These are phyloP conservation scores for Suhomyces sp. DNA, from an alignment of 805 yeast genomes.

Conservation along the genomic window DNA sequence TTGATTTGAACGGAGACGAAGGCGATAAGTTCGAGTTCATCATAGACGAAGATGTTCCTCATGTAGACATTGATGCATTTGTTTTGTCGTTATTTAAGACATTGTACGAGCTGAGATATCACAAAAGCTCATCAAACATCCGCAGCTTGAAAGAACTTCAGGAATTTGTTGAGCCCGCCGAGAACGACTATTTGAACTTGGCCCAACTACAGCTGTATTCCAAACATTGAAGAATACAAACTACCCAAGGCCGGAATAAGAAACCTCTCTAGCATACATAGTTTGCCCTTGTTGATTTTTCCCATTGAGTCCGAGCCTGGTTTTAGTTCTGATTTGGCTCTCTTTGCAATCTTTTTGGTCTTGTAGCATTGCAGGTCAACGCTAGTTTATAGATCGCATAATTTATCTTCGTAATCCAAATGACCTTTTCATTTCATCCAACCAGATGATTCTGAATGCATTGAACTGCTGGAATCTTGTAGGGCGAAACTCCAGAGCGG, in stretches of 20 bases:
- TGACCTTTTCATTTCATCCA: conserved; percentile 56
- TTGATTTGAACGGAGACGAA: conserved; percentile 76
- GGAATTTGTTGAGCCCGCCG: conserved; percentile 41
- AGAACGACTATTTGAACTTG: conserved; percentile 4
- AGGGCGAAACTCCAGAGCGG: conserved; percentile 41
- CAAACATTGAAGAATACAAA: neutral
- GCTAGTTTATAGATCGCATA: neutral
- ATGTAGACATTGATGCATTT: conserved; percentile 59
- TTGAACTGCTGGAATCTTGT: conserved; percentile 53
- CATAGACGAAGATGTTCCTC: conserved; percentile 57
- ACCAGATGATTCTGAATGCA: conserved; percentile 58
- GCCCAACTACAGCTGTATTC: neutral
- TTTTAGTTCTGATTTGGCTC: neutral
- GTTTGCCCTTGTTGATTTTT: neutral
- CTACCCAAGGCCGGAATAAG: neutral
- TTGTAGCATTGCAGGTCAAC: neutral
- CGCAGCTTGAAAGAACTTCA: conserved; percentile 45
- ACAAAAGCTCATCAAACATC: neutral
- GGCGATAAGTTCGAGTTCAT: conserved; percentile 84
- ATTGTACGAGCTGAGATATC: conserved; percentile 72
- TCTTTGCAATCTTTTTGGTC: neutral
- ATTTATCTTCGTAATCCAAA: conserved; percentile 44
- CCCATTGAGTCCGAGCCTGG: neutral
- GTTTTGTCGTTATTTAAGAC: conserved; percentile 61
- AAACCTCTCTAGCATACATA: neutral